phyloP scores from a whole-genome alignment of 441 rosid species.

The Brassica balearica region DNA sequence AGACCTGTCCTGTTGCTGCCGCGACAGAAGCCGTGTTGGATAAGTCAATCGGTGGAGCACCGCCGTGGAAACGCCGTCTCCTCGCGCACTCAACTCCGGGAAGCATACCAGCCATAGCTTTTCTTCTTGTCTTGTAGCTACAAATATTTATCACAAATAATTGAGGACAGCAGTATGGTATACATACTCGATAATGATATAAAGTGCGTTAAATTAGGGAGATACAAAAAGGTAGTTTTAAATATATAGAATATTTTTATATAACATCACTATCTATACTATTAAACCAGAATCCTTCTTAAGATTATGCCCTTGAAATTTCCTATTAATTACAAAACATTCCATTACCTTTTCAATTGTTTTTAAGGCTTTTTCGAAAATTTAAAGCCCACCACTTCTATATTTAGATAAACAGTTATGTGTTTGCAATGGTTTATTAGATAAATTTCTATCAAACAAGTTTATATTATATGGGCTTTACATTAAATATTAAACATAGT shows the following conservation, averaged over 20 bases:
- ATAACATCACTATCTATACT: too few species aligned
- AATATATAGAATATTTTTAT: not conserved
- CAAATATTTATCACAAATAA: conserved; percentile 28
- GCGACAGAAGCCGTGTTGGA: conserved; percentile 28
- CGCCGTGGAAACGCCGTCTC: conserved; percentile 73
- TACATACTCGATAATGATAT: not conserved
- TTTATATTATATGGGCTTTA: too few species aligned
- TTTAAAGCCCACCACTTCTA: too few species aligned
- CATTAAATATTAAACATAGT: too few species aligned
- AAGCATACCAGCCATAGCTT: conserved; percentile 83
- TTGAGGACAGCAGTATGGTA: conserved; percentile 12
- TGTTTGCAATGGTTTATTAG: too few species aligned
- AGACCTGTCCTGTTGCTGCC: conserved; percentile 42
- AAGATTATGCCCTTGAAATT: too few species aligned
- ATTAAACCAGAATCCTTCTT: too few species aligned
- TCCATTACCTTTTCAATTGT: too few species aligned
- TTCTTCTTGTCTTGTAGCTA: conserved; percentile 12
- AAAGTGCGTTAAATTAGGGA: conserved; percentile 23
- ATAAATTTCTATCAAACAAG: too few species aligned
- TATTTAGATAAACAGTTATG: too few species aligned
- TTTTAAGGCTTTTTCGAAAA: too few species aligned
- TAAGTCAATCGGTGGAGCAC: conserved; percentile 54
- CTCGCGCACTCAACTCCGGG: conserved; percentile 92
- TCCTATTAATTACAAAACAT: too few species aligned
- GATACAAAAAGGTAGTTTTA: not conserved